Evolutionary conservation across 163 green algal species (phyloP), one percentile per base, ranked within the genome.

Genomic region (Scenedesmus sp.): DNA sequence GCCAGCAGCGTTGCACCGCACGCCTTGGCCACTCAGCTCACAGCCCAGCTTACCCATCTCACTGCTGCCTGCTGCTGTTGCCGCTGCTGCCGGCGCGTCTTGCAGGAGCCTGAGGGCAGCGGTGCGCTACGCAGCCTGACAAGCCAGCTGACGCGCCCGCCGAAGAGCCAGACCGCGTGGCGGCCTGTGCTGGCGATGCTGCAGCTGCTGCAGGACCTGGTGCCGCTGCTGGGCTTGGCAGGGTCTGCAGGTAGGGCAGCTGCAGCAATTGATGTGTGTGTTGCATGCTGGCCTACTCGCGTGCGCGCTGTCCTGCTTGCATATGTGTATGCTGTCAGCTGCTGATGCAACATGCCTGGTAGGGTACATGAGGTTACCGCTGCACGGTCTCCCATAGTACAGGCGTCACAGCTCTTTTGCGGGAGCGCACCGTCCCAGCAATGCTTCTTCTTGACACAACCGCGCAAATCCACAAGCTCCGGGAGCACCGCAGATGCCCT

Each of bases 111-210:
- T 2, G 87, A 91, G 23, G 76, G 87, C 87, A 52, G 55, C 10
- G 91, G 79, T 5, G 94, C 90, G 10, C 88, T 98, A 84, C 79
- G 77, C 1, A 20, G 54, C 18, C 23, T 94, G 52, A 79, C 83
- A 13, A 74, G 73, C 26, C 62, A 82, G 52, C 79, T 91, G 26
- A 64, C 16, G n/a, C 46, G 94, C 76, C 95, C 96, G 0, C 77
- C 96, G 23, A 98, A 97, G 94, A 96, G 94, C 67, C 94, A 97
- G 86, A 94, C 89, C 6, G 95, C 96, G 0, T 98, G 95, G 96
- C 94, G 96, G 82, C 95, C 96, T 4, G 92, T 99, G 60, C 94
- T 98, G 62, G 95, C 90, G 46, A 94, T 96, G 84, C 94, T 98
- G 57, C 88, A 95, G 81, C 84, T 97, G 26, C 88, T 97, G 76